These are phyloP conservation scores for Ophiostoma australiae DNA, from an alignment of 2,329 filamentous ascomycete species.

Conservation along the genomic window DNA sequence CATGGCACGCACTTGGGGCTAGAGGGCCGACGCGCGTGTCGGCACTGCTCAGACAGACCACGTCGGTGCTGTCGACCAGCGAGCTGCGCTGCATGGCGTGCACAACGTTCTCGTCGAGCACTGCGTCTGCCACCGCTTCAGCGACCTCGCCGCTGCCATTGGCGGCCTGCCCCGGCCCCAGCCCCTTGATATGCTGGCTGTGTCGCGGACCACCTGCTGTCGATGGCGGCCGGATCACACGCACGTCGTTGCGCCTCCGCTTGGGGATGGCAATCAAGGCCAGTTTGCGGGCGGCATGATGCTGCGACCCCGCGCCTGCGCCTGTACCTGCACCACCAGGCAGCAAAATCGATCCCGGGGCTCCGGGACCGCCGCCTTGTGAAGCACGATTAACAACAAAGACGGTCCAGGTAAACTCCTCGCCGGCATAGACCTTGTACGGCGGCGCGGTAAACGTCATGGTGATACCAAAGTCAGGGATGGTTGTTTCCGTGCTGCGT, in stretches of 20 bases:
- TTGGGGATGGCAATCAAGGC: slow-evolving; percentile 64
- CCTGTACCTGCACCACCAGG: slow-evolving; percentile 23
- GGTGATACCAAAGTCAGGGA: slow-evolving; percentile 64
- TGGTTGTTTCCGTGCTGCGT: slow-evolving; percentile 41
- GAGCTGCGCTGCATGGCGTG: slow-evolving; percentile 66
- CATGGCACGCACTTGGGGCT: slow-evolving; percentile 66
- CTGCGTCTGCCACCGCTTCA: slow-evolving; percentile 55
- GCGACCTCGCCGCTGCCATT: slow-evolving; percentile 16
- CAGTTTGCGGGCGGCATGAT: slow-evolving; percentile 55
- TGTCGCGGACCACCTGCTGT: slow-evolving; percentile 40
- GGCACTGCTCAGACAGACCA: slow-evolving; percentile 67
- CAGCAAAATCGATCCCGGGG: not conserved
- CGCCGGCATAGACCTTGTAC: slow-evolving; percentile 53
- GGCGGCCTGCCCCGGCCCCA: not conserved
- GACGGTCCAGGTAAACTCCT: slow-evolving; percentile 66
- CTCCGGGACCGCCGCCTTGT: slow-evolving; percentile 28
- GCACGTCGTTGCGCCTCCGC: slow-evolving; percentile 54
- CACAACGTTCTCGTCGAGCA: slow-evolving; percentile 66
- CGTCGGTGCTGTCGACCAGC: slow-evolving; percentile 57
- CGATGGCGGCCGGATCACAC: slow-evolving; percentile 50
- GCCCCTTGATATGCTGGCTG: not conserved
- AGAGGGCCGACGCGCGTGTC: slow-evolving; percentile 70
- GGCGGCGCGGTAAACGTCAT: slow-evolving; percentile 66
- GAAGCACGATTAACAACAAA: slow-evolving; percentile 69
- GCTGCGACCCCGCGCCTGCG: not conserved